Conservation (phyloP, 1,284 basidiomycete species). For the Cutaneotrichosporon sp. region DNA sequence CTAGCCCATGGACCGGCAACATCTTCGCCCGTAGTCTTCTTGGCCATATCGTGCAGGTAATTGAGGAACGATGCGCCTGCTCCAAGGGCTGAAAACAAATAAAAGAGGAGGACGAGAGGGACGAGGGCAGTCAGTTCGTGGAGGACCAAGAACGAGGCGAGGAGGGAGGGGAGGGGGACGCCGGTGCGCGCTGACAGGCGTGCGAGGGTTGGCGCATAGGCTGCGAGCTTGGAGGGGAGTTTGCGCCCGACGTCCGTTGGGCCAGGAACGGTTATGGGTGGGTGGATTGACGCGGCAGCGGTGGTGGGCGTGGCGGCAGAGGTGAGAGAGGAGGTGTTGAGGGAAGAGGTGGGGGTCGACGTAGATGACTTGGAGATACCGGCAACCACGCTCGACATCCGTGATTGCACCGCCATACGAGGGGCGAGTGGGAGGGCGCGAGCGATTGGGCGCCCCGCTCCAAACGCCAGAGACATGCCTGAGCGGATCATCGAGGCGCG, state of each 20-base stretch:
- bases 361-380: neutral
- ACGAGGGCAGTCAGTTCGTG: constrained; percentile 84
- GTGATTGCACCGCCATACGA: neutral
- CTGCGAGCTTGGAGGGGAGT: constrained; percentile 22
- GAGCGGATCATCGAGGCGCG: neutral
- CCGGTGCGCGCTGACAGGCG: constrained; percentile 39
- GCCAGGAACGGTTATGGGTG: neutral
- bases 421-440: neutral
- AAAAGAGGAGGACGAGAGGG: constrained; percentile 75
- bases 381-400: neutral
- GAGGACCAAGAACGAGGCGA: constrained; percentile 75
- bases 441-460: neutral
- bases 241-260: neutral
- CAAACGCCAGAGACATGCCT: neutral
- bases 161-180: constrained; percentile 68
- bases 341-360: neutral
- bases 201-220: constrained; percentile 36
- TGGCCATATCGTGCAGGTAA: constrained; percentile 29
- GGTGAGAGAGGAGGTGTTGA: neutral
- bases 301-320: neutral
- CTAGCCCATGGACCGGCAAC: constrained; percentile 1
- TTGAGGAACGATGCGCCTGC: constrained; percentile 68
- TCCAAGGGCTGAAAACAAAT: constrained; percentile 65
- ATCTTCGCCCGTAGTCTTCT: constrained; percentile 18
- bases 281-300: neutral